Evolutionary conservation across 2,329 filamentous ascomycete genomes (phyloP).

Genomic region (Biscogniauxia mediterranea): DNA sequence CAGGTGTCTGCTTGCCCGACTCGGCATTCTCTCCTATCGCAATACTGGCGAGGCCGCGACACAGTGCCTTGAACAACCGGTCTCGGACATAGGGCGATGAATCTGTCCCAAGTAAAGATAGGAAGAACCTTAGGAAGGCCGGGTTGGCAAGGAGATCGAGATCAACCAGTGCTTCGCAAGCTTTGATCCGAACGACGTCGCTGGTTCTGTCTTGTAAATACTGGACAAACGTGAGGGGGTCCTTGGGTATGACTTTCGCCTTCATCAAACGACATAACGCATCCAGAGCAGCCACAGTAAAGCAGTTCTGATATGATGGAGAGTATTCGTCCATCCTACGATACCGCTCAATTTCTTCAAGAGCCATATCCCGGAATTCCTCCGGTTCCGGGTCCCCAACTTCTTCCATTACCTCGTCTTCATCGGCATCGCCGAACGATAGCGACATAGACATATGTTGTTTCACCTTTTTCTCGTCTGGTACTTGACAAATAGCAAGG

Average conservation of each 20-base stretch:
- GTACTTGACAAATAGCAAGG: constrained; percentile 58
- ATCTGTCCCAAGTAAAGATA: constrained; percentile 60
- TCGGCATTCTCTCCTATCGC: constrained; percentile 59
- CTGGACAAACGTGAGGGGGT: constrained; percentile 57
- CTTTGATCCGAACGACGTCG: constrained; percentile 64
- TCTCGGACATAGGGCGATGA: constrained; percentile 62
- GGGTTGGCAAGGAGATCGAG: constrained; percentile 59
- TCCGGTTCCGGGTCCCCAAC: constrained; percentile 44
- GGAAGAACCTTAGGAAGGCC: constrained; percentile 53
- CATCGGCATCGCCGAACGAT: constrained; percentile 40
- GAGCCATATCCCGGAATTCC: constrained; percentile 50
- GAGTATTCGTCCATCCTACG: constrained; percentile 68
- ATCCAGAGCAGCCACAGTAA: constrained; percentile 61
- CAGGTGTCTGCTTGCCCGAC: constrained; percentile 24
- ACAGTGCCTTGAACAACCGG: constrained; percentile 58
- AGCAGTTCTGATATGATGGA: constrained; percentile 65
- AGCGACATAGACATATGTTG: constrained; percentile 42
- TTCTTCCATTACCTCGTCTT: constrained; percentile 41
- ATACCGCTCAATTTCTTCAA: constrained; percentile 65
- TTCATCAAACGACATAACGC: constrained; percentile 64
- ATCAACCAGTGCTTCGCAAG: constrained; percentile 62
- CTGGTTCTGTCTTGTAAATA: constrained; percentile 64
- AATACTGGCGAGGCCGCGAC: constrained; percentile 58
- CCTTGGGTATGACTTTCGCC: constrained; percentile 55
- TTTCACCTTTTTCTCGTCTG: constrained; percentile 40